Conservation (phyloP, 2,329 filamentous ascomycete genomes). For the Neurospora sp. region DNA sequence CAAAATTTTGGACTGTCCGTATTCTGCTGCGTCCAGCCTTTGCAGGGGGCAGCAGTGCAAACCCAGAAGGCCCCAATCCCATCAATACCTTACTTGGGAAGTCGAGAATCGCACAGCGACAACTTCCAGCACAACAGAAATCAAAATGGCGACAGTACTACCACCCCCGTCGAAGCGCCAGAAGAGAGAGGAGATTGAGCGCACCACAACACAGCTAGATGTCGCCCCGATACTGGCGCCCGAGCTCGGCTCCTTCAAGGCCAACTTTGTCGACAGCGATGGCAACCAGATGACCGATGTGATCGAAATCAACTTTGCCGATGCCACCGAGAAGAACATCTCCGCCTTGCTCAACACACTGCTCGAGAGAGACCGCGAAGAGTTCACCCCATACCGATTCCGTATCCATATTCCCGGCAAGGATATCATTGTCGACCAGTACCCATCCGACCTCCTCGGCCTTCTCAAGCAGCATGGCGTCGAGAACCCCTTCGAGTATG, state of each 20-base stretch:
- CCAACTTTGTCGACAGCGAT: constrained; percentile 80
- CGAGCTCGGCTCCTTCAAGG: constrained; percentile 65
- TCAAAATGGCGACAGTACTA: constrained; percentile 24
- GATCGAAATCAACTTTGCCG: constrained; percentile 65
- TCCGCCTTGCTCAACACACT: constrained; percentile 79
- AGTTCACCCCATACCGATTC: constrained; percentile 52
- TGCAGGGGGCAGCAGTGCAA: neutral
- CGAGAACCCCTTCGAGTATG: constrained; percentile 45
- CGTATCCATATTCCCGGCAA: constrained; percentile 47
- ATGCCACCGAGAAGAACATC: constrained; percentile 82
- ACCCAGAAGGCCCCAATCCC: neutral
- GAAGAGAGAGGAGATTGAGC: constrained; percentile 62
- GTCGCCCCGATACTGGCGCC: constrained; percentile 57
- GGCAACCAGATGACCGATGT: constrained; percentile 61
- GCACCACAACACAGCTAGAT: constrained; percentile 65
- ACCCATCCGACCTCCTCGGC: constrained; percentile 43
- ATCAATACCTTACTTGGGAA: neutral
- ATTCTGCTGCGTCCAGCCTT: neutral
- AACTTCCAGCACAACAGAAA: neutral
- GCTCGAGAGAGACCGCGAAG: constrained; percentile 56
- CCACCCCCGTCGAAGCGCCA: constrained; percentile 58
- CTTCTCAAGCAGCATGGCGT: constrained; percentile 47
- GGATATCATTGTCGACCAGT: constrained; percentile 44
- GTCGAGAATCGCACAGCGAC: neutral
- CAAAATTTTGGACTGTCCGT: constrained; percentile 17